phyloP scores from a whole-genome alignment of 2,329 filamentous ascomycete species.

The Pezicula carpinea region DNA sequence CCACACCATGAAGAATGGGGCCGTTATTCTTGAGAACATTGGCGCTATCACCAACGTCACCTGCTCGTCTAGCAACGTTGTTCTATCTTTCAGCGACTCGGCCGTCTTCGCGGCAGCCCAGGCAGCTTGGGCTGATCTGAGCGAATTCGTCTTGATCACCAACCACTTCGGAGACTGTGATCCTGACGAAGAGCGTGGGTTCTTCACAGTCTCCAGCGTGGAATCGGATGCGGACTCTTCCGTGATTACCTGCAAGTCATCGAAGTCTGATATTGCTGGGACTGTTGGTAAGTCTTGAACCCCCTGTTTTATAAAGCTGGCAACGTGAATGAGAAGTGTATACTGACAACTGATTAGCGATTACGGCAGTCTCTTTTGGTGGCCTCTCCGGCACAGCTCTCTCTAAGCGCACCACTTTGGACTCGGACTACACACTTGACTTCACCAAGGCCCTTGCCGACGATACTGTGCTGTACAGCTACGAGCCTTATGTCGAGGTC shows the following conservation, averaged over 20 bases:
- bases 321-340: neutral
- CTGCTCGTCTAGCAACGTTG: conserved; percentile 23
- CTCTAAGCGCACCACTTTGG: conserved; percentile 17
- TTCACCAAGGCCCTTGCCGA: conserved; percentile 19
- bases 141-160: conserved; percentile 34
- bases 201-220: conserved; percentile 32
- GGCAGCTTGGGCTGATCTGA: conserved; percentile 20
- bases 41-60: conserved; percentile 25
- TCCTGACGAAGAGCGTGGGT: conserved; percentile 33
- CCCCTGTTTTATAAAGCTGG: too few species aligned
- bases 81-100: conserved; percentile 21
- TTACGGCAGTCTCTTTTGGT: conserved; percentile 23
- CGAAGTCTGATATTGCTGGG: conserved; percentile 28
- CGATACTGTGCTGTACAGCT: conserved; percentile 27
- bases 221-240: conserved; percentile 22
- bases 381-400: conserved; percentile 21
- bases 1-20: conserved; percentile 25
- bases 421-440: conserved; percentile 22
- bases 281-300: conserved; percentile 31
- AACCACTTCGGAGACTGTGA: conserved; percentile 39
- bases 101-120: conserved; percentile 20
- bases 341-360: conserved; percentile 6
- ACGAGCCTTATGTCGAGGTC: conserved; percentile 29
- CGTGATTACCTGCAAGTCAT: conserved; percentile 28
- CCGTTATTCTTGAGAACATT: conserved; percentile 30